These are phyloP conservation scores for Immersiporthe knoxdaviesiana DNA, from an alignment of 2,329 filamentous ascomycete genomes.

Conservation along the genomic window DNA sequence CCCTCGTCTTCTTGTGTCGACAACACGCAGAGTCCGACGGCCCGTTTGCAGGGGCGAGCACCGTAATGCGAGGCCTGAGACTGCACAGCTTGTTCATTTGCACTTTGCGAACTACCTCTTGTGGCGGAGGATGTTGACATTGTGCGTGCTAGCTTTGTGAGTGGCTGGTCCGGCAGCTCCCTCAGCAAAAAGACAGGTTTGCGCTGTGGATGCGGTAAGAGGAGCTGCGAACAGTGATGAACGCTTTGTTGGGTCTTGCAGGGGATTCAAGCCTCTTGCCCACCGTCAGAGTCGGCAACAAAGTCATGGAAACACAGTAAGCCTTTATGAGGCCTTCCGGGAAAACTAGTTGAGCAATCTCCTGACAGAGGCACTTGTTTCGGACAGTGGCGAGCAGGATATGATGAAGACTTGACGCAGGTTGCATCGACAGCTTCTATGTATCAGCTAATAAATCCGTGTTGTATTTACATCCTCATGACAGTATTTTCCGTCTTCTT, in stretches of 20 bases:
- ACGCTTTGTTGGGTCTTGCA: not conserved
- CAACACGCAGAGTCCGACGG: not conserved
- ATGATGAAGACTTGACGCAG: not conserved
- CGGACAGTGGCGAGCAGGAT: not conserved
- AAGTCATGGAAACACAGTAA: not conserved
- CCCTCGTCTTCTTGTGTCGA: not conserved
- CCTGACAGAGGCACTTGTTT: not conserved
- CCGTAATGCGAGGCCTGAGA: not conserved
- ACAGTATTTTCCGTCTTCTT: too few relatives aligned
- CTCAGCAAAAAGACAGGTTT: not conserved
- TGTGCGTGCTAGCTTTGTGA: not conserved
- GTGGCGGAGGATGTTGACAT: not conserved
- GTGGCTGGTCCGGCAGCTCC: not conserved
- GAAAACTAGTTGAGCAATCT: not conserved
- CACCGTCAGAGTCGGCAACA: not conserved
- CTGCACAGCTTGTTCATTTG: not conserved
- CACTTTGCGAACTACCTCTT: not conserved
- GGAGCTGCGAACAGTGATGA: not conserved
- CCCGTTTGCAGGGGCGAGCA: not conserved
- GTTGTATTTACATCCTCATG: not conserved
- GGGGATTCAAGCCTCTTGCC: not conserved
- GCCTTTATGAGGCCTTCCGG: not conserved
- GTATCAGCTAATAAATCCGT: not conserved
- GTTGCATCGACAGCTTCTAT: not conserved
- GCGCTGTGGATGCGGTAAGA: not conserved